phyloP scores from a whole-genome alignment of 257 asterid species.

The Solanum raphanifolium region DNA sequence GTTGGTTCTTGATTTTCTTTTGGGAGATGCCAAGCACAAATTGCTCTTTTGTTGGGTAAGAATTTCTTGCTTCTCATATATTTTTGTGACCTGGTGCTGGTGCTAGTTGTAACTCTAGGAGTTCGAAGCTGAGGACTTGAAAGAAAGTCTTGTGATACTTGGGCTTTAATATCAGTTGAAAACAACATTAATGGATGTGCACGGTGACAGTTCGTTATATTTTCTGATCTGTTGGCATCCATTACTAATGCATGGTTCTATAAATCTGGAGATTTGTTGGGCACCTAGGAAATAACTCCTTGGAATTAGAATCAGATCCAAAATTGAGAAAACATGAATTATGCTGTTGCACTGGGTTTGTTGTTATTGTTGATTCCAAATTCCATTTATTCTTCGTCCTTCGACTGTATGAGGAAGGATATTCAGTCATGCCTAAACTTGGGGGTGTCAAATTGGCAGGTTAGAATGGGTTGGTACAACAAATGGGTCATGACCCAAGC shows the following conservation, averaged over 20 bases:
- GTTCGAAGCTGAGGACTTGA: neutral
- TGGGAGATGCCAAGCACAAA: constrained; percentile 46
- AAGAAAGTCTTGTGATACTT: neutral
- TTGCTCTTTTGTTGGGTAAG: constrained; percentile 78
- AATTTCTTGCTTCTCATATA: neutral
- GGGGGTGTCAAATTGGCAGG: neutral
- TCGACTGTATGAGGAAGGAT: neutral
- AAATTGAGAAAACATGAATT: neutral
- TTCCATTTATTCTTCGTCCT: neutral
- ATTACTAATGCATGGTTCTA: neutral
- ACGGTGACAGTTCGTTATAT: neutral
- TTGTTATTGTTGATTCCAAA: neutral
- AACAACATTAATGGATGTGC: neutral
- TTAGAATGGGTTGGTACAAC: neutral
- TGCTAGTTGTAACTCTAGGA: neutral
- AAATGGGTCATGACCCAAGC: neutral
- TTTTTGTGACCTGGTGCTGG: neutral
- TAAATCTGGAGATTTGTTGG: neutral
- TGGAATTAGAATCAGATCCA: neutral
- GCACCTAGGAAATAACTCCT: neutral
- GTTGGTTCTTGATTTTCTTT: constrained; percentile 52
- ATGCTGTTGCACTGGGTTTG: neutral
- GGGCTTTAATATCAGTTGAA: neutral
- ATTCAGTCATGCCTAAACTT: neutral
- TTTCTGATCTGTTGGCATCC: neutral